Base-by-base conservation (phyloP, 202 grass and related monocot species). In the Panicum virgatum region DNA sequence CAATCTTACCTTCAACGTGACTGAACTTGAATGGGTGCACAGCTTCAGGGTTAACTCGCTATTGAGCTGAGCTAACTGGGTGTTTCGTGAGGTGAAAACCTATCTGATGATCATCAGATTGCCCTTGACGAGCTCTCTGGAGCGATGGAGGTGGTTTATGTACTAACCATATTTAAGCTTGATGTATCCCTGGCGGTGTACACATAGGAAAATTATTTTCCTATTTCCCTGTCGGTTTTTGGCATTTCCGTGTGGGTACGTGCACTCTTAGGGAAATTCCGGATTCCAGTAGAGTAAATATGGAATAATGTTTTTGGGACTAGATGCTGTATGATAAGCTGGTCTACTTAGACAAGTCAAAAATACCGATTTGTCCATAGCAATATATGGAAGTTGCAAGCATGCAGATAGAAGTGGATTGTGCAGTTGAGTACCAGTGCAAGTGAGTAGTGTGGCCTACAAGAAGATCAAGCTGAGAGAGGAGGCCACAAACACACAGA, bases 371-470 rank as follows among this genome's bases (percentile, higher is more conserved):
- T 5, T 44, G 42, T 44, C 42, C 42, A 44, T 44, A 34, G 9
- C 23, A 48, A 20, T 9, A 72, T 51, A 36, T 66, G 22, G 30
- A 52, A 29, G 46, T 65, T 76, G 54, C 65, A 72, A 53, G 46
- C 26, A 63, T 43, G 18, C 13, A 53, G 9, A 61, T 48, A 43
- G 56, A 36, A 9, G 64, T 9, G 44, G 68, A 19, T 32, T 22
- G 4, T 59, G 67, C 83, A 23, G 23, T 37, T 46, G 47, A 34
- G 3, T 86, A 40, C 23, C 53, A 38, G 37, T 61, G 68, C 56
- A 56, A 29, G 71, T 72, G 30, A 30, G 30, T 30, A 30, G 85
- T 78, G 85, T 78, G 23, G n/a, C 36, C 67, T 63, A 43, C 57
- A 19, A 64, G 7, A 42, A 30, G 32, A 34, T 34, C 32, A 34